Evolutionary conservation across 371 early-diverging fungal genomes (phyloP).

Genomic region (Mortierella sp.): DNA sequence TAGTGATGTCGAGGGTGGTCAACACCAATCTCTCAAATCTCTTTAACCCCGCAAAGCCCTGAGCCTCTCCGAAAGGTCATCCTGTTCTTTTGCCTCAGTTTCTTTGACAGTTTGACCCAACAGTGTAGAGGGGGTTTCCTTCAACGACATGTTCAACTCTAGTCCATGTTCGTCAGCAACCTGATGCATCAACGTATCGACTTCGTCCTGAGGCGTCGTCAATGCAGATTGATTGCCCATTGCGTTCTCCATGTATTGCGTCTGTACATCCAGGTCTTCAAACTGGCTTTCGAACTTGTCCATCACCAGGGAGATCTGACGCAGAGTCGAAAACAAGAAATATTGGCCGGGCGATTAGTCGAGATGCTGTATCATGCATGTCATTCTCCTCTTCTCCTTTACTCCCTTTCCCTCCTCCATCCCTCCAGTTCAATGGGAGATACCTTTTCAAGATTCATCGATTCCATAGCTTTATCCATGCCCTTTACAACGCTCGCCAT

Average conservation of each 20-base stretch:
- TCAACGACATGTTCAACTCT: slow-evolving; percentile 76
- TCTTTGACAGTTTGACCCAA: slow-evolving; percentile 27
- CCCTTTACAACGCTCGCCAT: slow-evolving; percentile 91
- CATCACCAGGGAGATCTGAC: slow-evolving; percentile 90
- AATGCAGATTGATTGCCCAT: slow-evolving; percentile 88
- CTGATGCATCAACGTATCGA: slow-evolving; percentile 92
- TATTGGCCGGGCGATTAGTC: no score
- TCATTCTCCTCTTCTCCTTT: no score
- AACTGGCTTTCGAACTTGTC: slow-evolving; percentile 94
- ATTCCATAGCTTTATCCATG: slow-evolving; percentile 91
- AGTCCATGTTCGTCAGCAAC: slow-evolving; percentile 95
- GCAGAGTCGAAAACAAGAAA: neutral
- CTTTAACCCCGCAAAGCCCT: slow-evolving; percentile 46
- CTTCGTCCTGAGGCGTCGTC: slow-evolving; percentile 91
- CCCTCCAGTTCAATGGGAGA: no score
- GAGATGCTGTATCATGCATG: no score
- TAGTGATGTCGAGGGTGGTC: no score
- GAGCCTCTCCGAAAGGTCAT: slow-evolving; percentile 75
- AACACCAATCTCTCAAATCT: no score
- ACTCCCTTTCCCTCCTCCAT: no score
- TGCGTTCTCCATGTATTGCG: slow-evolving; percentile 90
- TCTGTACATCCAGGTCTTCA: slow-evolving; percentile 94
- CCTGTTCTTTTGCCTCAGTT: slow-evolving; percentile 62
- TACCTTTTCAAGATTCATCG: slow-evolving; percentile 94
- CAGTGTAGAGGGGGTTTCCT: slow-evolving; percentile 60